These are phyloP conservation scores for Solanum piurae DNA, from an alignment of 257 asterid genomes.

Conservation along the genomic window DNA sequence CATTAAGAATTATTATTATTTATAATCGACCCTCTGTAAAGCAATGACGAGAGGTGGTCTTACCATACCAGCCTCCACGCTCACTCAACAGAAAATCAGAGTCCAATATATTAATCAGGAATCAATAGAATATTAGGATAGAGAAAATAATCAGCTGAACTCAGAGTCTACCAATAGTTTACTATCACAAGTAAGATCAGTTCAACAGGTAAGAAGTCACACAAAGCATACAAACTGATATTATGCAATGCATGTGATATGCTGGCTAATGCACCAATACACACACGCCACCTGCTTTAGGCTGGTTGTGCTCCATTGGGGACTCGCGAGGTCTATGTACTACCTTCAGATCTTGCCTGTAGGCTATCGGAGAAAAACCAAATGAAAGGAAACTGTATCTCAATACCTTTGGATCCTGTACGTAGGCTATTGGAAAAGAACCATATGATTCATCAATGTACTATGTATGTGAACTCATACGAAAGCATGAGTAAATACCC, in stretches of 20 bases:
- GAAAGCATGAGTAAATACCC: not conserved
- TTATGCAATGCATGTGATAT: not conserved
- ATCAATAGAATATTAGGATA: not conserved
- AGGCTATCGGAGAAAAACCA: not conserved
- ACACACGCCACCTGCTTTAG: not conserved
- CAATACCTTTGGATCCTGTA: not conserved
- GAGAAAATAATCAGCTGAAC: not conserved
- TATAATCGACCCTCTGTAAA: not conserved
- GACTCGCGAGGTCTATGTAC: not conserved
- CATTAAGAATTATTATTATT: not conserved
- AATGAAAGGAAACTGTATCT: not conserved
- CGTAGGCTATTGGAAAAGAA: not conserved
- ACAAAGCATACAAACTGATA: not conserved
- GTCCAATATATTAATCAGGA: not conserved
- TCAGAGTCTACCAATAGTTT: not conserved
- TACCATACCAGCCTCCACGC: not conserved
- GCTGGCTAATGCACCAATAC: not conserved
- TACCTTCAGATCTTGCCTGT: not conserved
- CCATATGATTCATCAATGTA: not conserved
- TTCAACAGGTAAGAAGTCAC: not conserved
- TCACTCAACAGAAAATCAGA: not conserved
- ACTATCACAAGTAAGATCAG: not conserved
- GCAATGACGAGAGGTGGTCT: not conserved
- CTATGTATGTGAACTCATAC: not conserved
- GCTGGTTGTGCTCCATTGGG: no score